phyloP scores from a whole-genome alignment of 192 early-diverging fungal species.

The Backusella macrospora region DNA sequence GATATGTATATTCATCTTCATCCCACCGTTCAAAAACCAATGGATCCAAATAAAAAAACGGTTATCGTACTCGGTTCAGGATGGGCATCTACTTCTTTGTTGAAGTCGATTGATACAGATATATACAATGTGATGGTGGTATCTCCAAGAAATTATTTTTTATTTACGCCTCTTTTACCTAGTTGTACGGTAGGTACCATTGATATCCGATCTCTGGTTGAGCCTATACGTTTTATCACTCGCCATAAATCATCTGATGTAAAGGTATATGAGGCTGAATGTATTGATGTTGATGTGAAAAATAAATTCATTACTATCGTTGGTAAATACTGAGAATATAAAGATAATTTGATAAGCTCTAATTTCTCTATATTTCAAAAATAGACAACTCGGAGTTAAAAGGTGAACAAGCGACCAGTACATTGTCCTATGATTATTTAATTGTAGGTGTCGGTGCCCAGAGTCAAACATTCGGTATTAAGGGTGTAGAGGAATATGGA shows the following conservation, averaged over 20 bases:
- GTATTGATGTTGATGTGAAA: constrained; percentile 80
- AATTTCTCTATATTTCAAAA: background rate
- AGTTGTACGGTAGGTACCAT: constrained; percentile 88
- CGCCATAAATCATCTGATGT: constrained; percentile 84
- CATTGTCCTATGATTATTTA: constrained; percentile 74
- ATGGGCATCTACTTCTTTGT: constrained; percentile 3
- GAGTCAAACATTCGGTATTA: constrained; percentile 83
- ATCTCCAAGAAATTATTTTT: constrained; percentile 12
- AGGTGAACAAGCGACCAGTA: constrained; percentile 56
- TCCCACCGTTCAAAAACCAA: constrained; percentile 39
- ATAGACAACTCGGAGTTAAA: constrained; percentile 73
- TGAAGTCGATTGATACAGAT: background rate
- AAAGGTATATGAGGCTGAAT: constrained; percentile 87
- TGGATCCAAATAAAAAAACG: constrained; percentile 4
- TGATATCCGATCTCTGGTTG: constrained; percentile 84
- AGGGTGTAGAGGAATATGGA: constrained; percentile 71
- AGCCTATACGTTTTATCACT: constrained; percentile 84
- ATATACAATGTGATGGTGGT: constrained; percentile 2
- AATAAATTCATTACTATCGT: constrained; percentile 75
- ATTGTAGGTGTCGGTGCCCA: constrained; percentile 75
- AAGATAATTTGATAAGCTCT: background rate
- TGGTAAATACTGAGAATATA: constrained; percentile 43
- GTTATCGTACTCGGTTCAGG: background rate
- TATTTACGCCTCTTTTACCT: constrained; percentile 56
- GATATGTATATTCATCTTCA: constrained; percentile 46